These are phyloP conservation scores for Scutellaria minor DNA, from an alignment of 257 asterid species.

Conservation along the genomic window DNA sequence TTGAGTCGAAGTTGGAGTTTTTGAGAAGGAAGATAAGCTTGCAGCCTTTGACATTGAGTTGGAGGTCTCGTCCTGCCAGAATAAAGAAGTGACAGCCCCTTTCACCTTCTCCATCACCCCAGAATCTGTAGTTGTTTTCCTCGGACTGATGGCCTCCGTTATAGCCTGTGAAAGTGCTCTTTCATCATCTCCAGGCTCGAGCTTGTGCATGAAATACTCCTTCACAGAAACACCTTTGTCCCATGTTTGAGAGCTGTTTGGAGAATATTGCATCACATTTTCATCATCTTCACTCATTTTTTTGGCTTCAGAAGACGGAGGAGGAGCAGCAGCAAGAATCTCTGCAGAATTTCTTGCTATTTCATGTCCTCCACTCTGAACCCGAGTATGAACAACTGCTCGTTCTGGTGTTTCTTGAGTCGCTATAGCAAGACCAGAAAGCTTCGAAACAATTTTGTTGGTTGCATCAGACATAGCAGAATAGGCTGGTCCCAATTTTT, in stretches of 20 bases:
- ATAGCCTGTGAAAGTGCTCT: conserved; percentile 87
- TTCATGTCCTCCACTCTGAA: conserved; percentile 25
- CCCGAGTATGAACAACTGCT: background rate
- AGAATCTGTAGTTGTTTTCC: conserved; percentile 42
- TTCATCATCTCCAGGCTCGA: conserved; percentile 94
- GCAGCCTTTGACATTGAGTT: conserved; percentile 27
- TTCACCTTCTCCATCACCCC: conserved; percentile 79
- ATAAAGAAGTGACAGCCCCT: conserved; percentile 74
- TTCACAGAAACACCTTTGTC: conserved; percentile 88
- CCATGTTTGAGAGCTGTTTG: conserved; percentile 51
- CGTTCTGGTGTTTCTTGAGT: conserved; percentile 34
- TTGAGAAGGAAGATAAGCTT: conserved; percentile 31
- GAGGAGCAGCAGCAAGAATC: background rate
- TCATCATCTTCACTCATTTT: conserved; percentile 34
- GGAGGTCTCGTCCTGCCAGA: conserved; percentile 58
- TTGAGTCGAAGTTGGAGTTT: conserved; percentile 10
- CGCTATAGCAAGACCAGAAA: conserved; percentile 49
- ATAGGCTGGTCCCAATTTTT: conserved; percentile 62
- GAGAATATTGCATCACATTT: conserved; percentile 10
- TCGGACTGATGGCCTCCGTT: conserved; percentile 85
- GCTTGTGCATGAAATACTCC: conserved; percentile 77
- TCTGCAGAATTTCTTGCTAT: background rate
- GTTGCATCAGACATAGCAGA: conserved; percentile 66
- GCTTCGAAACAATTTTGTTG: conserved; percentile 54
- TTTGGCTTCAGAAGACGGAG: conserved; percentile 23